Evolutionary conservation across 805 yeast genomes (phyloP).

Genomic region (Isabelozyma pseudorhagii): DNA sequence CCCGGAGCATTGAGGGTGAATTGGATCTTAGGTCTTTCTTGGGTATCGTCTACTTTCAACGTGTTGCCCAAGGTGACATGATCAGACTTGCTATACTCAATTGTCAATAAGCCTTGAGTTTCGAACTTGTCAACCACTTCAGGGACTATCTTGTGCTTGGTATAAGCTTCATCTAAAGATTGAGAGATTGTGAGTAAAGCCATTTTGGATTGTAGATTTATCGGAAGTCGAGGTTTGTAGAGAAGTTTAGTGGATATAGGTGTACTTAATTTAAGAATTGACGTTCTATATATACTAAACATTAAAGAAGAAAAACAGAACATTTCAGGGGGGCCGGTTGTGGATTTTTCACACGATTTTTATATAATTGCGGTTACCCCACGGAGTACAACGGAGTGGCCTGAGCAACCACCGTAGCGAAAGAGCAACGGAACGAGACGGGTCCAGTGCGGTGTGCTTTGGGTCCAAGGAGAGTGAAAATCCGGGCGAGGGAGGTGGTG

Average conservation of each 20-base stretch:
- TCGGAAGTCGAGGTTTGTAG: neutral
- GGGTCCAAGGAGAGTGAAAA: too few species aligned
- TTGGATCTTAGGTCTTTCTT: conserved; percentile 61
- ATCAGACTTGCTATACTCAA: conserved; percentile 50
- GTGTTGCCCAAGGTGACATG: conserved; percentile 82
- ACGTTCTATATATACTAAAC: conserved; percentile 2
- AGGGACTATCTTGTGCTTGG: conserved; percentile 49
- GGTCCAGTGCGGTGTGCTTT: too few species aligned
- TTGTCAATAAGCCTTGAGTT: conserved; percentile 57
- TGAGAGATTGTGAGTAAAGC: conserved; percentile 51
- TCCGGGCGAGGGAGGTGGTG: too few species aligned
- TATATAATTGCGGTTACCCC: neutral
- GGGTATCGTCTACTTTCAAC: conserved; percentile 62
- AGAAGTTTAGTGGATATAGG: neutral
- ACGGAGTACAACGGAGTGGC: too few species aligned
- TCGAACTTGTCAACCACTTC: conserved; percentile 49
- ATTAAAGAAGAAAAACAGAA: neutral
- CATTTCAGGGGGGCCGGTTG: neutral
- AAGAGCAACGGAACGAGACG: too few species aligned
- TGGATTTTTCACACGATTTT: neutral
- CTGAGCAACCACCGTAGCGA: too few species aligned
- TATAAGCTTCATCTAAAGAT: conserved; percentile 49
- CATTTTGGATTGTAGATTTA: conserved; percentile 20
- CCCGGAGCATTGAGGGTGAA: conserved; percentile 55
- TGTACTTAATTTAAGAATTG: conserved; percentile 2